Percentiles rank a stretch among this genome's conserved stretches.
These are phyloP conservation scores for Basipetospora chlamydospora DNA, from an alignment of 2,329 filamentous ascomycete genomes.

Conservation along the genomic window DNA sequence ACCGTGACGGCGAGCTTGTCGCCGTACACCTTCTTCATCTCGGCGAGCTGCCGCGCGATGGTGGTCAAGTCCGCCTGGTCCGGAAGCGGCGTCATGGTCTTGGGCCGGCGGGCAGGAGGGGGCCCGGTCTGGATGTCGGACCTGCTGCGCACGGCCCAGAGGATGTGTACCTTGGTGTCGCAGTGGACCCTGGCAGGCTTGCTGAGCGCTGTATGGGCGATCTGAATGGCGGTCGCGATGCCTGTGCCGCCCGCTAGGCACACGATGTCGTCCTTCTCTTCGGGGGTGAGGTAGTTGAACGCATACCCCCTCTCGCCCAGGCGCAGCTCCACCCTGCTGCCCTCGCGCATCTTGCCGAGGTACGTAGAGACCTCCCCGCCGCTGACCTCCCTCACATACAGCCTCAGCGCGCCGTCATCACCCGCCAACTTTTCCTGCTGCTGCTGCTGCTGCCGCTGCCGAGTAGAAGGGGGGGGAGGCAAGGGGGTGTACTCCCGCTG, in stretches of 20 bases:
- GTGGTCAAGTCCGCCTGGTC: conserved; percentile 21
- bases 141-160: conserved; percentile 65
- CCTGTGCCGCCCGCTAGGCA: conserved; percentile 90
- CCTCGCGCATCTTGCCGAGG: conserved; percentile 48
- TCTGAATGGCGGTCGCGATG: conserved; percentile 78
- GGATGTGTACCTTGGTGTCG: conserved; percentile 41
- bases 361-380: conserved; percentile 80
- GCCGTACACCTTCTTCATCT: conserved; percentile 42
- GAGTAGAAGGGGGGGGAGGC: conserved; percentile 40
- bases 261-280: conserved; percentile 34
- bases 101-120: neutral
- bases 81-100: conserved; percentile 9
- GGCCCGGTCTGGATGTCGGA: conserved; percentile 28
- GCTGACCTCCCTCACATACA: conserved; percentile 65
- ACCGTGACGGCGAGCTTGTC: conserved; percentile 52
- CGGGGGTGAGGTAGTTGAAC: conserved; percentile 6
- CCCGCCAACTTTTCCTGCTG: too few species aligned
- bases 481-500: conserved; percentile 83
- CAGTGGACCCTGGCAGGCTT: conserved; percentile 8
- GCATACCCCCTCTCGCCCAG: conserved; percentile 2
- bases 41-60: conserved; percentile 48
- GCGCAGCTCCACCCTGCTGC: conserved; percentile 56
- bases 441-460: too few species aligned
- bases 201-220: conserved; percentile 47
- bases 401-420: conserved; percentile 37